These are phyloP conservation scores for Colletotrichum sidae DNA, from an alignment of 2,329 filamentous ascomycete species.

Conservation along the genomic window DNA sequence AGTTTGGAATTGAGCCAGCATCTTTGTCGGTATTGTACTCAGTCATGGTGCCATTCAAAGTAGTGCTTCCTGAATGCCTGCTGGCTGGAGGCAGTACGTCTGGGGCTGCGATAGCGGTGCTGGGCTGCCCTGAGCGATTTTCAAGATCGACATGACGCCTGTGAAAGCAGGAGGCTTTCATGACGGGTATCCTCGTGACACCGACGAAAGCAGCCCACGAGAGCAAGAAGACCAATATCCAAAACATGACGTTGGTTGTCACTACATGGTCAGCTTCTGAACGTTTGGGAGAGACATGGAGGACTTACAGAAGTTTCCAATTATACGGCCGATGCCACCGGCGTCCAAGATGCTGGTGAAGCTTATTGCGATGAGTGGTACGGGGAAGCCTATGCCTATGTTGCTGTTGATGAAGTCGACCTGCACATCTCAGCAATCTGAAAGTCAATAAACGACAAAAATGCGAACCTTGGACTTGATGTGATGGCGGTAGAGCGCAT, in stretches of 20 bases:
- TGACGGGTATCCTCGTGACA: background rate
- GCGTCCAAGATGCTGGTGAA: slow-evolving; percentile 46
- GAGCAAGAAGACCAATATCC: slow-evolving; percentile 46
- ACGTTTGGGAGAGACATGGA: background rate
- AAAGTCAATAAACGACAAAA: background rate
- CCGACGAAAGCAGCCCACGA: slow-evolving; percentile 32
- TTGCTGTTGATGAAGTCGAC: slow-evolving; percentile 63
- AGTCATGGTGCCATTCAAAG: slow-evolving; percentile 25
- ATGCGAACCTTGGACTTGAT: slow-evolving; percentile 49
- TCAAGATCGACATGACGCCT: background rate
- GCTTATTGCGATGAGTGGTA: slow-evolving; percentile 61
- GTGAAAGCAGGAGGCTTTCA: background rate
- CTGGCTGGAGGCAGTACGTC: slow-evolving; percentile 9
- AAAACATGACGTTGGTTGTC: slow-evolving; percentile 50
- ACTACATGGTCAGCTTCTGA: slow-evolving; percentile 41
- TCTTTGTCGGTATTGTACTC: slow-evolving; percentile 36
- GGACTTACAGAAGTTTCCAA: slow-evolving; percentile 57
- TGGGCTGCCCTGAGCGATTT: background rate
- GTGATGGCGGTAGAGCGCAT: slow-evolving; percentile 45
- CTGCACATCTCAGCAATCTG: slow-evolving; percentile 44
- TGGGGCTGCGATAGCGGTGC: background rate
- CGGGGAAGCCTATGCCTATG: slow-evolving; percentile 62
- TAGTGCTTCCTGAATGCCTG: slow-evolving; percentile 26
- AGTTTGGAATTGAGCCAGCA: slow-evolving; percentile 19
- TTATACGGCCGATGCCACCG: slow-evolving; percentile 53